phyloP scores from a whole-genome alignment of 495 filamentous ascomycete genomes.

The Ramalina intermedia region DNA sequence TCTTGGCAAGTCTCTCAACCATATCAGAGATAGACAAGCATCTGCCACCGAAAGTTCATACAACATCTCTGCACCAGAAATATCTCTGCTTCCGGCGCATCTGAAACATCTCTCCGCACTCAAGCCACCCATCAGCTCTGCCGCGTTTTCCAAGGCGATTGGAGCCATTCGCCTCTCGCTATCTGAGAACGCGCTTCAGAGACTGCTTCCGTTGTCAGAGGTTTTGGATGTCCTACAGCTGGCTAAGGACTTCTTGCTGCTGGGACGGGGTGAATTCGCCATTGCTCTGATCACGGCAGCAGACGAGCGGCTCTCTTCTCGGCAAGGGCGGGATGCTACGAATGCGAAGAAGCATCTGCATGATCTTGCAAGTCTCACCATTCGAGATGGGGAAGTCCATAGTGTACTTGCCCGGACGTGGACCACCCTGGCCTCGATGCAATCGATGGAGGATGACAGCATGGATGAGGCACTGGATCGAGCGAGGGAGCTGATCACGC shows the following conservation, averaged over 20 bases:
- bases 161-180: conserved; percentile 64
- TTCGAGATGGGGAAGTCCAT: conserved; percentile 79
- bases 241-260: conserved; percentile 73
- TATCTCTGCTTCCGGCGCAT: conserved; percentile 57
- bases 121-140: conserved; percentile 54
- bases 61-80: conserved; percentile 32
- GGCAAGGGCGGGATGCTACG: conserved; percentile 23
- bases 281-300: conserved; percentile 73
- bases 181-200: conserved; percentile 66
- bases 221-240: conserved; percentile 65
- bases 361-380: conserved; percentile 39
- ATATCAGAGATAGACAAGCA: conserved; percentile 44
- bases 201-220: conserved; percentile 58
- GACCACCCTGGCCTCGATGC: conserved; percentile 58
- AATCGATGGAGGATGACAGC: conserved; percentile 58
- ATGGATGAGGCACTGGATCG: conserved; percentile 64
- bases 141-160: conserved; percentile 54
- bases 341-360: conserved; percentile 13
- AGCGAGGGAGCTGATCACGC: conserved; percentile 57
- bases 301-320: conserved; percentile 51
- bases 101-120: conserved; percentile 57
- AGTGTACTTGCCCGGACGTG: conserved; percentile 60
- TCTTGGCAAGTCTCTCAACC: conserved; percentile 76
- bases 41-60: conserved; percentile 18
- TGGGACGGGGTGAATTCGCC: conserved; percentile 82